Evolutionary conservation across 768 basidiomycete species (phyloP).

Genomic region (Mycena leptocephala): DNA sequence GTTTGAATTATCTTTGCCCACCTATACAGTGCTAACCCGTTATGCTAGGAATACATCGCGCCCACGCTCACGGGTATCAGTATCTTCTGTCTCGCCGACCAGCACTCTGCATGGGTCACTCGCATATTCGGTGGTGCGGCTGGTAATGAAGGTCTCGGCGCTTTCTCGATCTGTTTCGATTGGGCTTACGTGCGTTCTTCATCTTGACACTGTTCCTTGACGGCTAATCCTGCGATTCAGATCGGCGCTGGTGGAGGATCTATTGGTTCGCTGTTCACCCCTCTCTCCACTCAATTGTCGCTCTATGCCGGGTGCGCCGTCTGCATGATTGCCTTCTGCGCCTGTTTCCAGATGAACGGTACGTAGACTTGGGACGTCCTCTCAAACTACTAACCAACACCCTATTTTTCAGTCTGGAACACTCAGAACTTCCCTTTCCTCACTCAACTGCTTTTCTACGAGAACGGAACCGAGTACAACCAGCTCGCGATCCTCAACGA

Average conservation of each 20-base stretch:
- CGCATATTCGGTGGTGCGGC: constrained; percentile 69
- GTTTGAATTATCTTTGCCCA: neutral
- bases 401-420: neutral
- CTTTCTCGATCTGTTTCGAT: constrained; percentile 69
- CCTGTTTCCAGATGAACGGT: constrained; percentile 32
- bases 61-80: constrained; percentile 62
- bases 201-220: constrained; percentile 40
- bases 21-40: neutral
- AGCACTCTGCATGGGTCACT: constrained; percentile 57
- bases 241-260: constrained; percentile 51
- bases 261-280: constrained; percentile 59
- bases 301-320: constrained; percentile 60
- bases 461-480: constrained; percentile 63
- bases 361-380: constrained; percentile 32
- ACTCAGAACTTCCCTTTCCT: constrained; percentile 57
- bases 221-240: constrained; percentile 2
- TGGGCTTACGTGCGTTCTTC: constrained; percentile 63
- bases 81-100: constrained; percentile 61
- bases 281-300: constrained; percentile 63
- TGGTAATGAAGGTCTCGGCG: constrained; percentile 70
- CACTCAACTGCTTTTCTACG: constrained; percentile 47
- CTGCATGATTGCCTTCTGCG: constrained; percentile 59
- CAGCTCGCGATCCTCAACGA: constrained; percentile 65
- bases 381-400: neutral
- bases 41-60: constrained; percentile 29